Base-by-base conservation (phyloP, 106 monocot genomes). In the Allium cepa region DNA sequence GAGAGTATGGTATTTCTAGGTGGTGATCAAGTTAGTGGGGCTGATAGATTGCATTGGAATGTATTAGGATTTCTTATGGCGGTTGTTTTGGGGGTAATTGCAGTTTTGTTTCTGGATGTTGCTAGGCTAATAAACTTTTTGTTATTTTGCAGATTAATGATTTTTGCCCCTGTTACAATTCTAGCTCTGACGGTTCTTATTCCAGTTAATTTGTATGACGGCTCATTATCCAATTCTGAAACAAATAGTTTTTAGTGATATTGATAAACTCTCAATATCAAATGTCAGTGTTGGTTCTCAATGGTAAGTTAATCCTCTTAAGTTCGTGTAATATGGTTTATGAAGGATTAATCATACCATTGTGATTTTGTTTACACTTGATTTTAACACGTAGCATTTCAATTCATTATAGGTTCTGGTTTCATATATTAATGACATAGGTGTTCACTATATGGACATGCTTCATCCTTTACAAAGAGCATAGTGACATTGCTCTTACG, bases 181-280 rank as follows among this genome's bases (percentile, higher is more conserved):
- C 52, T 81, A 46, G 90, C 92, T 46, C 62, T 93, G 8, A 28
- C 90, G 70, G 51, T 99, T 79, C 79, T 99, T 68, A 76, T 99
- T 77, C 97, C 97, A 17, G 82, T 92, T 57, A 99, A 99, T 77
- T 69, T 90, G 47, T 92, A 89, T 73, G 84, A 87, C 53, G 85
- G 85, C 28, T 90, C 90, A 66, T 76, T 99, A 71, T 60, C 79
- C 46, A 67, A 50, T 99, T 47, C 84, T 72, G 16, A 87, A 82
- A 79, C 81, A 87, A 67, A 65, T 99, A 52, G 71, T 85, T 50
- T 92, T 78, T 59, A 93, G 82, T 72, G 77, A 99, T 60, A 99
- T 99, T 77, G 97, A 99, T 77, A 93, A 84, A 46, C 92, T 99
- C 69, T 99, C 97, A 45, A 99, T 99, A 67, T 99, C 97, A 65